These are phyloP conservation scores for Trichoderma lentiforme DNA, from an alignment of 2,329 filamentous ascomycete genomes.

Conservation along the genomic window DNA sequence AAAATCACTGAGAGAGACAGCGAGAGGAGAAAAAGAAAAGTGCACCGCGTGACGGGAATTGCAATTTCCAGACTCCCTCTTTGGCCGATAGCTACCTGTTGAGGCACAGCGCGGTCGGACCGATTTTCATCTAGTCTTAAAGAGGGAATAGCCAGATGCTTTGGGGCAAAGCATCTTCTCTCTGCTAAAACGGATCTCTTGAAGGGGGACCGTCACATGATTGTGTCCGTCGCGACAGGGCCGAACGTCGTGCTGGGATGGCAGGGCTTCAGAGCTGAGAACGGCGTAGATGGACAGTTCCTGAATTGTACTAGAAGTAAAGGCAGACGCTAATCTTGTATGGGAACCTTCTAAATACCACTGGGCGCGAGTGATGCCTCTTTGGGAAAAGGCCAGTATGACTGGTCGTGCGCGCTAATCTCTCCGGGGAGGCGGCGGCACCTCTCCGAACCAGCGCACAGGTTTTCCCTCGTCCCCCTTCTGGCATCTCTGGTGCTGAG, in stretches of 20 bases:
- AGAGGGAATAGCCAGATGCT: background rate
- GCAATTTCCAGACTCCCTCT: constrained; percentile 1
- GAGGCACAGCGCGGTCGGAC: background rate
- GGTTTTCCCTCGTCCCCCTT: constrained; percentile 8
- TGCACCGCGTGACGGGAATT: constrained; percentile 12
- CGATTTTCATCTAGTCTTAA: background rate
- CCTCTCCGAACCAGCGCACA: constrained; percentile 16
- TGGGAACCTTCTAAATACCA: background rate
- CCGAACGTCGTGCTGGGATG: background rate
- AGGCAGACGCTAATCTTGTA: background rate
- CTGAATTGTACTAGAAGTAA: background rate
- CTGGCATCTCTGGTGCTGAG: background rate
- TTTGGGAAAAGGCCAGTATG: background rate
- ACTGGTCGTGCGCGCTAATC: constrained; percentile 6
- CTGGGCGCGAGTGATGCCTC: background rate
- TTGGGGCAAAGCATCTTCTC: background rate
- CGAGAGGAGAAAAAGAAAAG: background rate
- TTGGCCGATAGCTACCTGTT: constrained; percentile 4
- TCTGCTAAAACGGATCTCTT: constrained; percentile 14
- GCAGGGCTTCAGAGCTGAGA: constrained; percentile 13
- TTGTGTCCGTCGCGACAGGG: constrained; percentile 17
- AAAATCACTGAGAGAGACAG: background rate
- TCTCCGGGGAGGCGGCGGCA: constrained; percentile 13
- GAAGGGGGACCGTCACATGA: constrained; percentile 20
- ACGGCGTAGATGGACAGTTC: background rate